Base-by-base conservation (phyloP, 768 basidiomycete species). In the Leccinum arenicola region DNA sequence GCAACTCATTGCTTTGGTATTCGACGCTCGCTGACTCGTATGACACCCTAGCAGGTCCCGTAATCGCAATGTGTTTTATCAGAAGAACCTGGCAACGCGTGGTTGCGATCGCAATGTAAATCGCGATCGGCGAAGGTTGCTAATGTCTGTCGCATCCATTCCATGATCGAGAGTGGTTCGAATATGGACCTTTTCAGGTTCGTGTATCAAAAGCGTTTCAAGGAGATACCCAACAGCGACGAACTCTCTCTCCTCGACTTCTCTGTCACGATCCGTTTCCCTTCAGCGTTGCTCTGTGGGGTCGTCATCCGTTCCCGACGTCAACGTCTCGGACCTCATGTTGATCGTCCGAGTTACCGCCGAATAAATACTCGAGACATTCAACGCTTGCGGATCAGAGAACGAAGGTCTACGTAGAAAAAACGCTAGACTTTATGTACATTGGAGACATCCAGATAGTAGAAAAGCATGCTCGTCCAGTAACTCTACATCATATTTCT, bases 61-160 rank as follows among this genome's bases (percentile, higher is more conserved):
- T 17, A 85, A 87, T 69, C 87, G 87, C 3, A 40, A 40, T 0
- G 15, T 61, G 84, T 88, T n/a, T 84, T 11, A 33, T 84, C 12
- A 82, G 81, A 11, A 85, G 87, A 63, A 87, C 85, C 4, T 29
- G 29, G 3, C 86, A 87, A 67, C 79, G 86, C 12, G 84, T 86
- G 0, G 77, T 84, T 2, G 82, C 82, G 1, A 77, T 84, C 4
- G 86, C 83, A 1, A 79, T 84, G 78, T 86, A 87, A 65, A 86
- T 88, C 51, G 82, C 81, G 9, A 79, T 87, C 11, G 84, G 84
- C 12, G 38, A 82, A 87, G 61, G 73, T 83, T 36, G 86, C 85
- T 45, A 78, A 79, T 50, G 85, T 78, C 73, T 77, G 4, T 5
- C 29, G 29, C 2, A 83, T 23, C 84, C 84, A 3, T 76, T 72